Base-by-base conservation (phyloP, 2,329 filamentous ascomycete genomes). In the Xylariaceae sp. region DNA sequence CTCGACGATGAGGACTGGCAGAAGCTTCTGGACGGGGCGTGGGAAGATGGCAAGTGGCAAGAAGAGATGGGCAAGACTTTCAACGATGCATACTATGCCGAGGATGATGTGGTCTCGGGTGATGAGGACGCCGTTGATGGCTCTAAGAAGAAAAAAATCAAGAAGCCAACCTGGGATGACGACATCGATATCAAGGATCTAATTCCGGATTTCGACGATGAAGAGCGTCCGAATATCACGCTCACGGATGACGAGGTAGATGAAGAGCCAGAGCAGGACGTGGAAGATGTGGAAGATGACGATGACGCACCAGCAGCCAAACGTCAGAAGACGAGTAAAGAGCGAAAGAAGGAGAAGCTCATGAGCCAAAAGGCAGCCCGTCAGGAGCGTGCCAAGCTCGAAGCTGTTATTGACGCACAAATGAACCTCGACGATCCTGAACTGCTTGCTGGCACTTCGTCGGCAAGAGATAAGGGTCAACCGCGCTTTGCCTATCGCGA, bases 151-250 rank as follows among this genome's bases (percentile, higher is more conserved):
- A 86, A 80, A 65, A 78, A 78, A 58, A 73, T 81, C 10, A 90
- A 89, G 78, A 96, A 96, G 73, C 90, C 90, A 10, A 89, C 84
- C 57, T 99, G 93, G 88, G 90, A 97, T 63, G 91, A 97, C 65
- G 94, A 99, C 67, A 97, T 99, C 63, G 92, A 97, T 67, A 97
- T 99, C 74, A 90, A 88, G 55, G 93, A 96, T 69, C 79, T 97
- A 46, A 75, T 96, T 28, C 91, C 90, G 1, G 90, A 96, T 55
- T 96, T 95, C 66, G 83, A 89, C 17, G 88, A 90, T 22, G 82
- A 82, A 6, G 73, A 78, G 14, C 73, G 77, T 45, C 80, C 82
- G 17, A 73, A 74, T 1, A 71, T 88, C 53, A 73, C 73, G 1
- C 72, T 87, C 1, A 82, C 82, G 5, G 81, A 86, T 57, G 75